Evolutionary conservation across 2,329 filamentous ascomycete genomes (phyloP).

Genomic region (Ophidiomyces ophidiicola): DNA sequence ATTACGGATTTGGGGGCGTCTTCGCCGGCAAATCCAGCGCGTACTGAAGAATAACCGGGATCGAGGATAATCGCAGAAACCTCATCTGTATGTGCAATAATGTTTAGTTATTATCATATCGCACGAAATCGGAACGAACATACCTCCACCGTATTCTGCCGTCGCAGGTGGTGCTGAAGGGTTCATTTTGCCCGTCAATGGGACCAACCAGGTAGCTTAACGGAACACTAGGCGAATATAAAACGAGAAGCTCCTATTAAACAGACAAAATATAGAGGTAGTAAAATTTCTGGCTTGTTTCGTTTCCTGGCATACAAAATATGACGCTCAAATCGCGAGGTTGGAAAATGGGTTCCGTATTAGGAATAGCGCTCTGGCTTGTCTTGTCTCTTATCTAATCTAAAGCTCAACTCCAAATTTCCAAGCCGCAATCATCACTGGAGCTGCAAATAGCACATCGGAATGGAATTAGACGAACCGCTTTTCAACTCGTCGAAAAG

Average conservation of each 20-base stretch:
- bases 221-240: not conserved
- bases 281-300: too few relatives aligned
- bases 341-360: slow-evolving; percentile 1
- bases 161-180: slow-evolving; percentile 35
- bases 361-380: slow-evolving; percentile 7
- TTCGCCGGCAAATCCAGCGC: slow-evolving; percentile 94
- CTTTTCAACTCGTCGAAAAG: slow-evolving; percentile 40
- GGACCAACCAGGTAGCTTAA: not conserved
- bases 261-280: not conserved
- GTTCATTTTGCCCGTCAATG: slow-evolving; percentile 24
- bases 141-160: slow-evolving; percentile 40
- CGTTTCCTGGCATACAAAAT: not conserved
- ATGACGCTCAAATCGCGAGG: not conserved
- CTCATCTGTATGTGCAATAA: slow-evolving; percentile 58
- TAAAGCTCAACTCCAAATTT: not conserved
- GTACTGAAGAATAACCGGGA: slow-evolving; percentile 78
- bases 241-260: not conserved
- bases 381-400: slow-evolving; percentile 7
- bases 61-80: slow-evolving; percentile 95
- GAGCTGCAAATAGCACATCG: not conserved
- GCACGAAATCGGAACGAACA: slow-evolving; percentile 7
- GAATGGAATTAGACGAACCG: slow-evolving; percentile 20
- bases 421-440: not conserved
- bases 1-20: slow-evolving; percentile 90
- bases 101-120: not conserved